Evolutionary conservation across 129 eudicot species (phyloP).

Genomic region (Saussurea involucrata): DNA sequence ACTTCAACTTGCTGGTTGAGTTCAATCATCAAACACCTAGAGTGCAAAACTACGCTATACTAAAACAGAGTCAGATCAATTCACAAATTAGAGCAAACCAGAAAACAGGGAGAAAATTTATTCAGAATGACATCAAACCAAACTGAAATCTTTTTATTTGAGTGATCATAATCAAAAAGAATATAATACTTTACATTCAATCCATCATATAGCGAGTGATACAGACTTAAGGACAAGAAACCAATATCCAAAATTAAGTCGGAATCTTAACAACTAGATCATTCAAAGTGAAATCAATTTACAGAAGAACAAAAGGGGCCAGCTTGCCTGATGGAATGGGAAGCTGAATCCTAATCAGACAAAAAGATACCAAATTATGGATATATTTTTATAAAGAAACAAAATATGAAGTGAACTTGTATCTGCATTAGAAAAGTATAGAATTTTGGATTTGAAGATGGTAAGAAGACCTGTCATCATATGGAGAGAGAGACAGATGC

Average conservation of each 20-base stretch:
- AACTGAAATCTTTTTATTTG: not conserved
- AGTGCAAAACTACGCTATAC: conserved; percentile 1
- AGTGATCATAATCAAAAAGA: not conserved
- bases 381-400: not conserved
- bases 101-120: not conserved
- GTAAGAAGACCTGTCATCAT: not conserved
- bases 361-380: not conserved
- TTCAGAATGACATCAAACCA: not conserved
- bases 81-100: conserved; percentile 4
- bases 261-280: not conserved
- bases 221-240: not conserved
- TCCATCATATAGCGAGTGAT: not conserved
- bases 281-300: not conserved
- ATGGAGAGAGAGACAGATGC: conserved; percentile 4
- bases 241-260: not conserved
- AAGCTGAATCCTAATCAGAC: conserved; percentile 7
- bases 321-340: not conserved
- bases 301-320: not conserved
- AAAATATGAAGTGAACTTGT: conserved; percentile 9
- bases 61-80: not conserved
- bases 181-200: not conserved
- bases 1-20: not conserved
- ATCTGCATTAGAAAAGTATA: not conserved
- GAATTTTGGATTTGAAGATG: too few relatives aligned
- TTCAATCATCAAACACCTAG: conserved; percentile 8